Evolutionary conservation across 345 rosid genomes (phyloP), one percentile per base, ranked within the genome.

Genomic region (Erodium maritimum): DNA sequence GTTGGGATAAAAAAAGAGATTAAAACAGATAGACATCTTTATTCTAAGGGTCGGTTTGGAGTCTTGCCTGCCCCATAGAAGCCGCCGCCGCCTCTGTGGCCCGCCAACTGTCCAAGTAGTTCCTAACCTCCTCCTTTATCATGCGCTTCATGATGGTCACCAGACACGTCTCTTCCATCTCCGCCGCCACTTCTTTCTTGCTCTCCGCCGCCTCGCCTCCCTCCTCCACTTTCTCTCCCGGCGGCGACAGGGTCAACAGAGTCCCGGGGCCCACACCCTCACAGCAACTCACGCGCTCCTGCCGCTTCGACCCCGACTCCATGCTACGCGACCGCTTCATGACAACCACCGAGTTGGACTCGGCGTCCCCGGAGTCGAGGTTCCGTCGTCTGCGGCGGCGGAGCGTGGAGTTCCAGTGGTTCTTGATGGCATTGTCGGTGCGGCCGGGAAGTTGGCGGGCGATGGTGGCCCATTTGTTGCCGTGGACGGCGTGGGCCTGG

Each of bases 381-480:
- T 50, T 22, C 21, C 68, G 71, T 17, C 79, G 59, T 3, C 67
- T 60, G 57, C 70, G 75, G 20, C 84, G 56, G 21, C 78, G 67
- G 5, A 80, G 58, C 13, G 91, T 80, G 4, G 88, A 82, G 67
- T 82, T 85, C 91, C 88, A 82, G 50, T 82, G 91, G 46, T 85
- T 82, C 71, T 82, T 82, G 21, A 85, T 75, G 0, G 84, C 84
- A 54, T 85, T 82, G 60, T 85, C 91, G 0, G 88, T 85, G 20
- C 86, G 80, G 8, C 88, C 91, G 0, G 91, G 80, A 58, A 82
- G 64, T 19, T 75, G 73, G 17, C 88, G 71, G 21, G 91, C 75
- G 37, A 82, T 82, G 50, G 91, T 75, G 22, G 88, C 91, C 88
- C 91, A 80, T 71, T 77, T 80, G 62, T 82, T 82, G 13, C 86